Percentiles rank a stretch among this genome's conserved stretches.
phyloP scores from a whole-genome alignment of 257 asterid genomes.

The Cruciata laevipes region DNA sequence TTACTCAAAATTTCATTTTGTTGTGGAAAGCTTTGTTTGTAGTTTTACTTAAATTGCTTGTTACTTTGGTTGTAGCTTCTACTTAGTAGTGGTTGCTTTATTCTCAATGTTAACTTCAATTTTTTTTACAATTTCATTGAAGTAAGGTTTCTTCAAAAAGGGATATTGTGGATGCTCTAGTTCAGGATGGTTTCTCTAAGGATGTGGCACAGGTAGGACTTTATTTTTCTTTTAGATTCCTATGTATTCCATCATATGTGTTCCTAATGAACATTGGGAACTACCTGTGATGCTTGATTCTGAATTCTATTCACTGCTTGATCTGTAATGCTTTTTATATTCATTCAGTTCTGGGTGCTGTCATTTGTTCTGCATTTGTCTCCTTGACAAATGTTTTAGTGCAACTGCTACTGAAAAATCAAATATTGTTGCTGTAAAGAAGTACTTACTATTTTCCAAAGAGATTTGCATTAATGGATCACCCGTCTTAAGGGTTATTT shows the following conservation, averaged over 20 bases:
- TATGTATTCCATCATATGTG: not conserved
- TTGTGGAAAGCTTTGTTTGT: not conserved
- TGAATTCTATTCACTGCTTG: not conserved
- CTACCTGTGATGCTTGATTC: too few species aligned
- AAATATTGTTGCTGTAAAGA: not conserved
- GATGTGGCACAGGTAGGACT: constrained; percentile 88
- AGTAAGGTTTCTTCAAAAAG: constrained; percentile 84
- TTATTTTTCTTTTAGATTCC: not conserved
- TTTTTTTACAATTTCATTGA: constrained; percentile 31
- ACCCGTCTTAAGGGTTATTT: not conserved
- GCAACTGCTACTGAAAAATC: not conserved
- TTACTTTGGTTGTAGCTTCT: not conserved
- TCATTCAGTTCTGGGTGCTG: not conserved
- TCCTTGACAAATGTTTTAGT: not conserved
- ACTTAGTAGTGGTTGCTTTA: not conserved
- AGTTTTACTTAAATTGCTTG: not conserved
- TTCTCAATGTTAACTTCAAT: constrained; percentile 2
- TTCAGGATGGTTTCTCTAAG: constrained; percentile 69
- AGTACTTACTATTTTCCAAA: not conserved
- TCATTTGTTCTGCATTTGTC: not conserved
- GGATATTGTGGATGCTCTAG: constrained; percentile 65
- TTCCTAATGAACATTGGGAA: too few species aligned
- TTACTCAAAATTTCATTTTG: not conserved
- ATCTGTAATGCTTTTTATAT: not conserved
- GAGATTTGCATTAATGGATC: not conserved